Base-by-base conservation (phyloP, 2,329 filamentous ascomycete genomes). In the Dendryphion nanum region DNA sequence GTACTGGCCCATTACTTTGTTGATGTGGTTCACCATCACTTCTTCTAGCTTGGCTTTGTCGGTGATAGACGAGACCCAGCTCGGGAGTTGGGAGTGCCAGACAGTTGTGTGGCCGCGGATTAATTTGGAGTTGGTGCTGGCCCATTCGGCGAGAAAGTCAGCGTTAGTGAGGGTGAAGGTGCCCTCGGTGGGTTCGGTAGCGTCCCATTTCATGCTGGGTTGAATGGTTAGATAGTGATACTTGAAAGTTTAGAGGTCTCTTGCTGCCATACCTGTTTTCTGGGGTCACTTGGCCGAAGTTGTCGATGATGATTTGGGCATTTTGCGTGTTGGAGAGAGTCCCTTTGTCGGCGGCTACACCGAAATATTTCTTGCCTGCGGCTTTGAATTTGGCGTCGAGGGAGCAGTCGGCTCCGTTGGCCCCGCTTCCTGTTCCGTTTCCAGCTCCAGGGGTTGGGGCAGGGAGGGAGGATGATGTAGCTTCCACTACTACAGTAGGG, bases 141-240 rank as follows among this genome's bases (percentile, higher is more conserved):
- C 81, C 62, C 71, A 84, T 60, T 79, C 63, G 42, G 83, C 78
- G n/a, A 84, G 69, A 53, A 71, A 71, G 59, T 84, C 80, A 6
- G 78, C 73, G n/a, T 63, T 64, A 13, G 51, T 58, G 50, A 81
- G 82, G 46, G 67, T 79, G 72, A 81, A 86, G 2, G 49, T 55
- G 42, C 72, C 73, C 42, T 70, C 67, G 18, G 57, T 56, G 38
- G 57, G 54, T 60, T 83, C 69, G 14, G 71, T 71, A 21, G 74
- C 66, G 49, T 83, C 78, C 81, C 81, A 86, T 66, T 86, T 85
- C 76, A 84, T 82, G 56, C 72, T 77, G 16, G 14, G 17, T n/a
- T 40, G 38, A 13, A 38, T 39, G 23, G 23, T n/a, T 26, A 8
- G n/a, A 26, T 8, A n/a, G n/a, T n/a, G 23, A 26, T 10, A 26